Evolutionary conservation across 805 yeast species (phyloP).

Genomic region (Komagataella pseudopastoris): DNA sequence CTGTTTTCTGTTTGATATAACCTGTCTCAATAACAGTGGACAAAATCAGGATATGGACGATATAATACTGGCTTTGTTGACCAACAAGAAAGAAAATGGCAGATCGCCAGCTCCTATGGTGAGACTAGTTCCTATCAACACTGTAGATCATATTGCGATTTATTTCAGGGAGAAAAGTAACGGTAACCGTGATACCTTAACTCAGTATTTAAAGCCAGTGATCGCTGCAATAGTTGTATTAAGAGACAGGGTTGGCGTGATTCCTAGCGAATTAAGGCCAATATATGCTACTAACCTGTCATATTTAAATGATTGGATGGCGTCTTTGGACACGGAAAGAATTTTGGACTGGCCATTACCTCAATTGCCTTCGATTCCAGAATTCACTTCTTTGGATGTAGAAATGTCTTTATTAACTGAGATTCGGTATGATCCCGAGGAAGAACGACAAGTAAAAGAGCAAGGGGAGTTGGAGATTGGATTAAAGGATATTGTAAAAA

Average conservation of each 20-base stretch:
- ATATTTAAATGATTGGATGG: slow-evolving; percentile 51
- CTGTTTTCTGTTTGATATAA: slow-evolving; percentile 18
- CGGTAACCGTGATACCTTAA: slow-evolving; percentile 7
- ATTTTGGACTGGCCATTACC: slow-evolving; percentile 63
- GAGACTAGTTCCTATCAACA: slow-evolving; percentile 61
- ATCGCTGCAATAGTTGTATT: slow-evolving; percentile 76
- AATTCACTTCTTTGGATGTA: slow-evolving; percentile 59
- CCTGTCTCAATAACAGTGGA: slow-evolving; percentile 5
- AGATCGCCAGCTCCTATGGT: slow-evolving; percentile 36
- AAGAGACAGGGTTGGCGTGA: slow-evolving; percentile 67
- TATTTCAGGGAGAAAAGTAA: slow-evolving; percentile 27
- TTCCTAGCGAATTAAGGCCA: slow-evolving; percentile 72
- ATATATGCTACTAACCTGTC: slow-evolving; percentile 54
- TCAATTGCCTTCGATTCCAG: slow-evolving; percentile 48
- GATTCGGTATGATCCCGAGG: slow-evolving; percentile 50
- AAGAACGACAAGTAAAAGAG: background rate
- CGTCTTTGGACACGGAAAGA: slow-evolving; percentile 16
- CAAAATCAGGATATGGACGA: slow-evolving; percentile 3
- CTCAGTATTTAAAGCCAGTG: slow-evolving; percentile 40
- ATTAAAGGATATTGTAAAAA: slow-evolving; percentile 6
- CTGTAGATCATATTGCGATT: slow-evolving; percentile 70
- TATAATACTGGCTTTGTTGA: slow-evolving; percentile 7
- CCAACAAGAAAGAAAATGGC: background rate
- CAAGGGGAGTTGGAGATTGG: background rate
- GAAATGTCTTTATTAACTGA: slow-evolving; percentile 67